These are phyloP conservation scores for Seminavis robusta DNA, from an alignment of 108 stramenopile species.

Conservation along the genomic window DNA sequence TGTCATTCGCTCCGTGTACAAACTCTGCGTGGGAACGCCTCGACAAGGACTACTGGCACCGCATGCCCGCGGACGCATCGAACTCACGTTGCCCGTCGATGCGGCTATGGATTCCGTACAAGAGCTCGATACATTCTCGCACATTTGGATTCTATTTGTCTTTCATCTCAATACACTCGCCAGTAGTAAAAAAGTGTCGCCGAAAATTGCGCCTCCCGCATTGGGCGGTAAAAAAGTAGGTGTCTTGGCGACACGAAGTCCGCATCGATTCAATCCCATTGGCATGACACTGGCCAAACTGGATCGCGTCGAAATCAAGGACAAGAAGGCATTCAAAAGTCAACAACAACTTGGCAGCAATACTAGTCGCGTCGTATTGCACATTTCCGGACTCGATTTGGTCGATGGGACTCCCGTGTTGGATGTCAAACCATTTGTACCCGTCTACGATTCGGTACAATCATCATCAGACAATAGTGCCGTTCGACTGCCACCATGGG, in stretches of 20 bases:
- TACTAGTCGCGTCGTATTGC: conserved; percentile 42
- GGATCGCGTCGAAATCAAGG: conserved; percentile 42
- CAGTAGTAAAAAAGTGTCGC: conserved; percentile 25
- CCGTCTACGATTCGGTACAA: conserved; percentile 76
- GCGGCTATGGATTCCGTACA: conserved; percentile 32
- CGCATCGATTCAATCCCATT: conserved; percentile 95
- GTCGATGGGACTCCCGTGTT: conserved; percentile 94
- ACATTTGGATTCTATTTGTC: conserved; percentile 94
- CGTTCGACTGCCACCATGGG: conserved; percentile 62
- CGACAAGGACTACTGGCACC: conserved; percentile 83
- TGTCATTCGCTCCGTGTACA: conserved; percentile 65
- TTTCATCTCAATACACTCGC: conserved; percentile 93
- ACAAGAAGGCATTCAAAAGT: conserved; percentile 12
- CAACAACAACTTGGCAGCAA: conserved; percentile 1
- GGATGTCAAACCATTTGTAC: conserved; percentile 92
- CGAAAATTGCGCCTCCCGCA: conserved; percentile 85
- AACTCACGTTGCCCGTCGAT: conserved; percentile 47
- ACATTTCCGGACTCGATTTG: conserved; percentile 83
- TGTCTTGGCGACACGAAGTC: conserved; percentile 93
- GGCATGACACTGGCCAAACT: conserved; percentile 89
- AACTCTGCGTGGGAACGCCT: conserved; percentile 89
- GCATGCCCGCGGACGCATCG: conserved; percentile 64
- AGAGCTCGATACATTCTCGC: conserved; percentile 77
- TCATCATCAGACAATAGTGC: not conserved
- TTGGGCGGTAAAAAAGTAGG: conserved; percentile 90